phyloP scores from a whole-genome alignment of 1,284 basidiomycete species.

The Sanghuangporus baumii region DNA sequence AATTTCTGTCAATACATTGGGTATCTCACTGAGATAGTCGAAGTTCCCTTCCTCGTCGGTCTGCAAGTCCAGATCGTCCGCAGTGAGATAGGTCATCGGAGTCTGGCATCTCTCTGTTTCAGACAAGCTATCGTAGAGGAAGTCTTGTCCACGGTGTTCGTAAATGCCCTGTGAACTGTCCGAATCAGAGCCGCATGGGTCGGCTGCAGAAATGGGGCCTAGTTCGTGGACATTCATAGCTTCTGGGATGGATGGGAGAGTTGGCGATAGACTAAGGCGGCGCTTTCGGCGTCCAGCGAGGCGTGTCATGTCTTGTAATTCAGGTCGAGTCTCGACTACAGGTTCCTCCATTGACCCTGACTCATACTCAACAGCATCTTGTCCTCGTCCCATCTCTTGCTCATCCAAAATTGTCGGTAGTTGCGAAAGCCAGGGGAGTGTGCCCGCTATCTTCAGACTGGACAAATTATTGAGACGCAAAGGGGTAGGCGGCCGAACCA shows the following conservation, averaged over 20 bases:
- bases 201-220: neutral
- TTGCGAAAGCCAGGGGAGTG: neutral
- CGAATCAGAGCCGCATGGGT: slow-evolving; percentile 2
- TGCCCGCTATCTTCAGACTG: neutral
- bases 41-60: neutral
- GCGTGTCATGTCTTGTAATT: neutral
- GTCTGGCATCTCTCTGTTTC: slow-evolving; percentile 10
- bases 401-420: slow-evolving; percentile 9
- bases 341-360: neutral
- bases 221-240: neutral
- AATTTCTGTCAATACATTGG: neutral
- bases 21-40: neutral
- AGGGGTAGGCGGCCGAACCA: neutral
- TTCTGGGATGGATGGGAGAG: slow-evolving; percentile 14
- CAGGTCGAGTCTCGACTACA: neutral
- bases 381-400: neutral
- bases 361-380: neutral
- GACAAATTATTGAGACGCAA: neutral
- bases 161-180: slow-evolving; percentile 14
- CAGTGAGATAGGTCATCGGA: slow-evolving; percentile 5
- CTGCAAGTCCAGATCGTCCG: slow-evolving; percentile 6
- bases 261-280: slow-evolving; percentile 11
- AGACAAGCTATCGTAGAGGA: slow-evolving; percentile 11
- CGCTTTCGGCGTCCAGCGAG: slow-evolving; percentile 2
- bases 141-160: slow-evolving; percentile 13